Conservation (phyloP, 805 yeast species). For the Hermanozyma aechmeae region DNA sequence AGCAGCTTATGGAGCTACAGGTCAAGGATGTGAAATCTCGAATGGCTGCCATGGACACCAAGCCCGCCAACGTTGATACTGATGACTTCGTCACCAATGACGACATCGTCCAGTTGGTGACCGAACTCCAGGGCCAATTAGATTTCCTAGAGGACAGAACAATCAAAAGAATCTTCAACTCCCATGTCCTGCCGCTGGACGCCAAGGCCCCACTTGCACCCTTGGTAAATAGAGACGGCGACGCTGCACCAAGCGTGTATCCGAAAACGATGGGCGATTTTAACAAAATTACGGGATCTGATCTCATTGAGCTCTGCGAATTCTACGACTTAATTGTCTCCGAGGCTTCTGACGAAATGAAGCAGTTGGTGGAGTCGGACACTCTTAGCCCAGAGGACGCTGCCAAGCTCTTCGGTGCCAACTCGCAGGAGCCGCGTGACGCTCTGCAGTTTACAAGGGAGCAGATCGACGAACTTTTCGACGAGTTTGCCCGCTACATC, state of each 20-base stretch:
- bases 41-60: constrained; percentile 8
- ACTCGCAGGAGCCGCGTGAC: constrained; percentile 1
- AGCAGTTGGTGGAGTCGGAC: constrained; percentile 6
- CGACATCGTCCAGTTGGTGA: constrained; percentile 78
- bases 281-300: constrained; percentile 31
- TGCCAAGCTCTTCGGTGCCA: constrained; percentile 4
- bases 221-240: constrained; percentile 73
- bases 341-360: constrained; percentile 6
- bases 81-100: constrained; percentile 68
- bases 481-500: constrained; percentile 57
- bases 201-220: constrained; percentile 42
- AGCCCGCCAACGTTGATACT: constrained; percentile 24
- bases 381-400: constrained; percentile 8
- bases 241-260: constrained; percentile 43
- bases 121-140: constrained; percentile 83
- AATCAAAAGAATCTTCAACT: constrained; percentile 60
- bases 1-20: constrained; percentile 65
- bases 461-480: constrained; percentile 45
- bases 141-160: constrained; percentile 71
- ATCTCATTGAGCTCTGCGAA: constrained; percentile 46
- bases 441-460: constrained; percentile 33
- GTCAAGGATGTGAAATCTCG: constrained; percentile 38
- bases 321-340: constrained; percentile 67
- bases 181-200: constrained; percentile 36
- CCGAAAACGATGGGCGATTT: constrained; percentile 55